These are phyloP conservation scores for Monosporascus sp. DNA, from an alignment of 2,329 filamentous ascomycete species.

Conservation along the genomic window DNA sequence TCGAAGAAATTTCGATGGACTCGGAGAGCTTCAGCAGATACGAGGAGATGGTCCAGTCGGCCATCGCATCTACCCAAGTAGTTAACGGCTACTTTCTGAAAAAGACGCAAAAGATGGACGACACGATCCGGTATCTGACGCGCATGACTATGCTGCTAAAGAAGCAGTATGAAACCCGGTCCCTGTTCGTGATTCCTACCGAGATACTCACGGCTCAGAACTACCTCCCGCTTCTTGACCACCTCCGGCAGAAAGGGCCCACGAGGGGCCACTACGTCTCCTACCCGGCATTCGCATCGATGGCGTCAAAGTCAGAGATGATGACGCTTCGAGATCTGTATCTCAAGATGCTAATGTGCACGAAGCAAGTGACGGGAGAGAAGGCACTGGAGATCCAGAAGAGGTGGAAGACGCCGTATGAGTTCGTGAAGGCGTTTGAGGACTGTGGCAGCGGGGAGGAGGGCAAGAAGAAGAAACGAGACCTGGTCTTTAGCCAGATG, in stretches of 20 bases:
- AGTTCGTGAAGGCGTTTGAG: slow-evolving; percentile 66
- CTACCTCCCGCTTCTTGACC: slow-evolving; percentile 58
- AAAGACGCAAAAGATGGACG: slow-evolving; percentile 68
- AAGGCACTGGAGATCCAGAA: slow-evolving; percentile 76
- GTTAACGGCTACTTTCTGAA: slow-evolving; percentile 77
- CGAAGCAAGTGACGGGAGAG: slow-evolving; percentile 67
- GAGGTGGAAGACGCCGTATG: slow-evolving; percentile 68
- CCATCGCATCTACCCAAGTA: slow-evolving; percentile 72
- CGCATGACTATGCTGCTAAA: slow-evolving; percentile 66
- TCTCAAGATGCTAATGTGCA: slow-evolving; percentile 84
- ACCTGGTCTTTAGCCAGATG: slow-evolving; percentile 55
- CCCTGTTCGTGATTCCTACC: slow-evolving; percentile 62
- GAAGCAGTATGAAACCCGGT: slow-evolving; percentile 54
- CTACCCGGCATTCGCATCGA: slow-evolving; percentile 64
- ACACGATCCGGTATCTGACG: slow-evolving; percentile 70
- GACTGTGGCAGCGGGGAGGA: slow-evolving; percentile 43
- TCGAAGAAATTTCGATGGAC: slow-evolving; percentile 66
- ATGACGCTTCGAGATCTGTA: slow-evolving; percentile 71
- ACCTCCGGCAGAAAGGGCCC: slow-evolving; percentile 50
- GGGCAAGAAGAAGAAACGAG: slow-evolving; percentile 51
- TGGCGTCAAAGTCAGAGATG: slow-evolving; percentile 70
- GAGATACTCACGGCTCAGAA: slow-evolving; percentile 57
- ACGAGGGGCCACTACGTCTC: slow-evolving; percentile 54
- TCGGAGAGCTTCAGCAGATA: slow-evolving; percentile 49
- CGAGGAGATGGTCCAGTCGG: slow-evolving; percentile 63